Evolutionary conservation across 164 flowering plant genomes (phyloP).

Genomic region (Vitis labrusca): DNA sequence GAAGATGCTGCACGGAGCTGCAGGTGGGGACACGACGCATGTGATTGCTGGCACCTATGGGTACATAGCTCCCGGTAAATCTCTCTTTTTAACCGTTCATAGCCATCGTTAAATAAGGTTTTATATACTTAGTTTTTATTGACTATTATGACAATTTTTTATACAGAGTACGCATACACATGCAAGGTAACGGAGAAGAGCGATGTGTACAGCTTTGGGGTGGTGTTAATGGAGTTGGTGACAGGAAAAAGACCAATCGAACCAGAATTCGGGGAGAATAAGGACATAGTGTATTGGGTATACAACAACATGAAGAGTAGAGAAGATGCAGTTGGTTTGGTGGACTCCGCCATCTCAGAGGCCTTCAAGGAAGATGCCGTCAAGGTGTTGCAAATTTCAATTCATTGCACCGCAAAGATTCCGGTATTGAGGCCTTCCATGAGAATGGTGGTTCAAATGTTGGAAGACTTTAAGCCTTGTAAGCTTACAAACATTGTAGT

Average conservation of each 20-base stretch:
- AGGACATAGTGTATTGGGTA: conserved; percentile 63
- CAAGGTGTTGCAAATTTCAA: conserved; percentile 54
- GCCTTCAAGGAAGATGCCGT: conserved; percentile 45
- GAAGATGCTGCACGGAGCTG: conserved; percentile 37
- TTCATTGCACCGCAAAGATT: conserved; percentile 52
- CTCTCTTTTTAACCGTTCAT: neutral
- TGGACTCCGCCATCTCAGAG: conserved; percentile 52
- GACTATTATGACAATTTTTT: too few relatives aligned
- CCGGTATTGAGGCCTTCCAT: conserved; percentile 72
- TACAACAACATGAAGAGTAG: conserved; percentile 25
- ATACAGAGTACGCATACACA: conserved; percentile 69
- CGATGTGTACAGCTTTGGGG: conserved; percentile 83
- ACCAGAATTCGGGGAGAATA: conserved; percentile 62
- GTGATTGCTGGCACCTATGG: conserved; percentile 66
- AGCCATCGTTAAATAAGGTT: too few relatives aligned
- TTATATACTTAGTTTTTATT: too few relatives aligned
- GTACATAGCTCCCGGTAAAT: conserved; percentile 75
- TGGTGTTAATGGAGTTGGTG: conserved; percentile 71
- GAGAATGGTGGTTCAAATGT: conserved; percentile 79
- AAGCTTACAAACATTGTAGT: conserved; percentile 21
- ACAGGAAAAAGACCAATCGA: conserved; percentile 65
- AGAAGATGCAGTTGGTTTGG: conserved; percentile 29
- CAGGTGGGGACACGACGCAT: conserved; percentile 31
- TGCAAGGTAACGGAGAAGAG: conserved; percentile 58
- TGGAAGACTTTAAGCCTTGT: conserved; percentile 61